Conservation (phyloP, 75 land plant species). For the Pinus albicaulis region DNA sequence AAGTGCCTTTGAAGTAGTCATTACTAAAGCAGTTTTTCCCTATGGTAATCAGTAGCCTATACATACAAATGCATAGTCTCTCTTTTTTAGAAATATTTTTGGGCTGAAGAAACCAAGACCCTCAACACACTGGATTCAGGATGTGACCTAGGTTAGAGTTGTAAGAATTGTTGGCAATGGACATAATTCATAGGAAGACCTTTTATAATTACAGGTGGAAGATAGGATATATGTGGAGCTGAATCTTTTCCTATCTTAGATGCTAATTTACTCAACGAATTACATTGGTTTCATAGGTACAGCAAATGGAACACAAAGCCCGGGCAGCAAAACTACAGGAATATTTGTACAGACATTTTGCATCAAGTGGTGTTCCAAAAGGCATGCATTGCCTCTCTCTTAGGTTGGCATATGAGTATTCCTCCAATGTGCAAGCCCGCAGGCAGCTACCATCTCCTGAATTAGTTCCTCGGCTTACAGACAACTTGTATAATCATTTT, state of each 20-base stretch:
- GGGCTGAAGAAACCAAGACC: not conserved
- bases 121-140: not conserved
- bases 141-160: not conserved
- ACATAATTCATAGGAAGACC: not conserved
- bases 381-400: constrained; percentile 82
- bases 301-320: constrained; percentile 35
- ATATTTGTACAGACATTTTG: constrained; percentile 73
- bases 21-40: not conserved
- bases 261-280: not conserved
- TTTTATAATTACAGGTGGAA: not conserved
- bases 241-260: not conserved
- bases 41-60: not conserved
- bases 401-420: constrained; percentile 73
- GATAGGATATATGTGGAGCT: not conserved
- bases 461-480: constrained; percentile 49
- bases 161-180: not conserved
- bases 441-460: constrained; percentile 70
- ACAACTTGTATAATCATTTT: constrained; percentile 53
- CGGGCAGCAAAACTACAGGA: constrained; percentile 39
- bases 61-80: not conserved
- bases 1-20: not conserved
- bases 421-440: constrained; percentile 72
- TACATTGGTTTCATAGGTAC: constrained; percentile 22
- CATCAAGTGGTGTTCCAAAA: constrained; percentile 86
- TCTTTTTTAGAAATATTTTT: not conserved